Percentiles rank a stretch among this genome's conserved stretches.
Conservation (phyloP, 345 rosid genomes). For the Melastoma malabathricum region DNA sequence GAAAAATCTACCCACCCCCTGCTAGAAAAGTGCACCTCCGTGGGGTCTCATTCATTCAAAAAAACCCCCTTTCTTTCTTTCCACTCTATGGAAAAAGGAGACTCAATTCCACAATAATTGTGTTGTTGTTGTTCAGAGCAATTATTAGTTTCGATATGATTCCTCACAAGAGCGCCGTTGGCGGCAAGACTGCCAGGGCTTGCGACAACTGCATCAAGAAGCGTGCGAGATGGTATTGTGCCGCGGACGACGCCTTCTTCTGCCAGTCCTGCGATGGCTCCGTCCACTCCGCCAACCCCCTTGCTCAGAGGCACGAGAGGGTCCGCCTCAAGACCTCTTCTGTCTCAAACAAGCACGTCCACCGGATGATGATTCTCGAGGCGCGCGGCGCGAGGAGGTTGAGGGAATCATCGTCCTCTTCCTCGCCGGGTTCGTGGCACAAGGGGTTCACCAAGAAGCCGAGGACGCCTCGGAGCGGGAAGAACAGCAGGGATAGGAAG, state of each 20-base stretch:
- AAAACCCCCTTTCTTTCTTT: background rate
- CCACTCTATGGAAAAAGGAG: background rate
- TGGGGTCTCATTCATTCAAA: background rate
- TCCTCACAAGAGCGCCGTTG: slow-evolving; percentile 41
- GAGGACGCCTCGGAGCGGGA: slow-evolving; percentile 57
- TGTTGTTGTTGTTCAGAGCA: background rate
- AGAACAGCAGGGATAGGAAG: slow-evolving; percentile 6
- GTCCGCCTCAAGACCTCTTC: slow-evolving; percentile 55
- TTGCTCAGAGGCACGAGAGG: slow-evolving; percentile 76
- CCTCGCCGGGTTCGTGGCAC: slow-evolving; percentile 46
- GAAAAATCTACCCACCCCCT: background rate
- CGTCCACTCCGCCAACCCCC: slow-evolving; percentile 78
- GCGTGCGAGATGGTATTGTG: slow-evolving; percentile 88
- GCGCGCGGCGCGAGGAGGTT: background rate
- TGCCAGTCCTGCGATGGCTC: slow-evolving; percentile 76
- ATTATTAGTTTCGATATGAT: slow-evolving; percentile 13
- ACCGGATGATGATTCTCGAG: background rate
- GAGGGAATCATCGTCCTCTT: background rate
- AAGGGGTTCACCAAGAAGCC: slow-evolving; percentile 74
- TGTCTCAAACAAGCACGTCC: slow-evolving; percentile 18
- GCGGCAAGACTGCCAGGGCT: slow-evolving; percentile 77
- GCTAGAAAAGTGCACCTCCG: background rate
- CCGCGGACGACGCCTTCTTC: slow-evolving; percentile 93
- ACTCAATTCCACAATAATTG: background rate
- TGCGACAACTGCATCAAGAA: slow-evolving; percentile 71